Evolutionary conservation across 257 asterid species (phyloP).

Genomic region (Rehmannia glutinosa): DNA sequence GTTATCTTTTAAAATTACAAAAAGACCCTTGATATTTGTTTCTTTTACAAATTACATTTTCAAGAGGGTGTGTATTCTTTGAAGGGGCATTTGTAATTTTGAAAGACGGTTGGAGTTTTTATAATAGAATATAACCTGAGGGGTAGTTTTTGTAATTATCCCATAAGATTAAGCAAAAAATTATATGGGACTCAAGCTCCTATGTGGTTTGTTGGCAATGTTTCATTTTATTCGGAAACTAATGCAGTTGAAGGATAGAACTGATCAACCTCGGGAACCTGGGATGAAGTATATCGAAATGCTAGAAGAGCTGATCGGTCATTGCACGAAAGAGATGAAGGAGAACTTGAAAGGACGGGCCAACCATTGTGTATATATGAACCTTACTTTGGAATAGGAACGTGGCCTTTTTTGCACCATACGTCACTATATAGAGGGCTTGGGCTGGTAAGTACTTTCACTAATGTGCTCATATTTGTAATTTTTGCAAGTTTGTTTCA

Average conservation of each 20-base stretch:
- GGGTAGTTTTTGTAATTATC: no score
- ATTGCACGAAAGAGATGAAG: conserved; percentile 94
- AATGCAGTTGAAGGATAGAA: conserved; percentile 91
- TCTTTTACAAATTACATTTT: neutral
- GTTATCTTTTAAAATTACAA: neutral
- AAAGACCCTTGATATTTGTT: neutral
- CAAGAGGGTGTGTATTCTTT: neutral
- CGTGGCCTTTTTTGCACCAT: conserved; percentile 90
- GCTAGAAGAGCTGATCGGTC: conserved; percentile 74
- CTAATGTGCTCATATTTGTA: no score
- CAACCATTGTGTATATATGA: conserved; percentile 92
- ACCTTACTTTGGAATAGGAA: conserved; percentile 89
- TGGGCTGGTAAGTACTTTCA: conserved; percentile 55
- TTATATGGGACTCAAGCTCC: neutral
- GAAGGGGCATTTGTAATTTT: neutral
- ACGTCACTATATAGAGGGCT: conserved; percentile 87
- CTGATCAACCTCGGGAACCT: conserved; percentile 73
- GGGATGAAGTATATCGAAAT: conserved; percentile 87
- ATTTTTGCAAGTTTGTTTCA: no score
- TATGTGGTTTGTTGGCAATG: neutral
- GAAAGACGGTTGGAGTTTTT: neutral
- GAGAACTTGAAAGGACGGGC: conserved; percentile 94
- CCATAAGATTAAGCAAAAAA: neutral
- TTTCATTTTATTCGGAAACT: conserved; percentile 10
- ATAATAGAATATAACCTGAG: no score